These are phyloP conservation scores for Fistulifera solaris DNA, from an alignment of 108 stramenopile species.

Conservation along the genomic window DNA sequence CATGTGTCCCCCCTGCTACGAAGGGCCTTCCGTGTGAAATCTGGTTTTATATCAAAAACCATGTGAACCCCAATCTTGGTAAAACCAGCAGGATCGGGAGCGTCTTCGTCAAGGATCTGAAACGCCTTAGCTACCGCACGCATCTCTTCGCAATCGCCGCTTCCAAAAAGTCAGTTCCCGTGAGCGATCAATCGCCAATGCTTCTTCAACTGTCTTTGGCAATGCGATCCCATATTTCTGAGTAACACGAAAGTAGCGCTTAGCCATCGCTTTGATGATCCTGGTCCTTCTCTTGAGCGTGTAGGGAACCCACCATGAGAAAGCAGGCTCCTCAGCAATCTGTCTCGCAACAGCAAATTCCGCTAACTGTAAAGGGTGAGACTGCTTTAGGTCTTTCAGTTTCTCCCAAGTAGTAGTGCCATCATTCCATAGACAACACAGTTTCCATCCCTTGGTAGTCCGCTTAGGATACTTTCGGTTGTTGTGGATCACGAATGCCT, in stretches of 20 bases:
- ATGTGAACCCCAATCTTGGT: conserved; percentile 8
- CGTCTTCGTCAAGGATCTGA: conserved; percentile 17
- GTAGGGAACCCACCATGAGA: conserved; percentile 27
- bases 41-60: conserved; percentile 42
- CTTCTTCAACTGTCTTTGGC: conserved; percentile 24
- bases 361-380: conserved; percentile 21
- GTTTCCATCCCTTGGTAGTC: conserved; percentile 28
- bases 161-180: conserved; percentile 27
- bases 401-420: conserved; percentile 15
- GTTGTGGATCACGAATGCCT: background rate
- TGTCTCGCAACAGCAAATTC: conserved; percentile 24
- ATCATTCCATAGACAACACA: conserved; percentile 20
- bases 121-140: conserved; percentile 28
- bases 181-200: conserved; percentile 31
- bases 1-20: conserved; percentile 28
- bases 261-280: conserved; percentile 11
- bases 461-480: background rate
- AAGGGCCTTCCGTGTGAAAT: conserved; percentile 29
- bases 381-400: conserved; percentile 18
- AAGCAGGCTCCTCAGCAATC: conserved; percentile 12
- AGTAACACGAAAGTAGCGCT: background rate
- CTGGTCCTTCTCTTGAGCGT: conserved; percentile 13
- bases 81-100: conserved; percentile 3
- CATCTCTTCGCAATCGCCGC: conserved; percentile 48
- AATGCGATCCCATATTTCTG: conserved; percentile 16